Percentiles rank a stretch among this genome's conserved stretches.
phyloP scores from a whole-genome alignment of 805 yeast genomes.

The Ogataea paradorogensis region DNA sequence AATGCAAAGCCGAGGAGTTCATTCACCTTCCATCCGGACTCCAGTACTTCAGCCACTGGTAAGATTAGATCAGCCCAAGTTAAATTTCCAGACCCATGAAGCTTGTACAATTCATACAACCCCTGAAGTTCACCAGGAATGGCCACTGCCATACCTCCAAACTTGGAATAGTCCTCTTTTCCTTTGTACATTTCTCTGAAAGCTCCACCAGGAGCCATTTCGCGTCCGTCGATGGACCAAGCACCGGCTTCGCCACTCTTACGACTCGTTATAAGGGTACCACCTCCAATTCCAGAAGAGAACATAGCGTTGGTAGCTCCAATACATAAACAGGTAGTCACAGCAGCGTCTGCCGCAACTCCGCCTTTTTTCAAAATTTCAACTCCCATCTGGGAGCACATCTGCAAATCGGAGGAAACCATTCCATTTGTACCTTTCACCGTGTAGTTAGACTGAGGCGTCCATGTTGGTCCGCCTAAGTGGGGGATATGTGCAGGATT shows the following conservation, averaged over 20 bases:
- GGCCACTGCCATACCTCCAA: slow-evolving; percentile 87
- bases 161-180: slow-evolving; percentile 48
- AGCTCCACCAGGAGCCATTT: slow-evolving; percentile 72
- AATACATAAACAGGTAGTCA: slow-evolving; percentile 83
- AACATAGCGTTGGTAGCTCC: slow-evolving; percentile 81
- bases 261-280: slow-evolving; percentile 64
- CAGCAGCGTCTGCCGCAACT: slow-evolving; percentile 91
- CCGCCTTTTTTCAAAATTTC: slow-evolving; percentile 57
- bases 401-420: slow-evolving; percentile 63
- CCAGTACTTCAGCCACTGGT: slow-evolving; percentile 69
- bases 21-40: slow-evolving; percentile 60
- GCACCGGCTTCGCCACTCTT: slow-evolving; percentile 42
- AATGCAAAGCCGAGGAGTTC: slow-evolving; percentile 44
- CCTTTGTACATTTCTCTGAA: slow-evolving; percentile 60
- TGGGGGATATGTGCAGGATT: slow-evolving; percentile 32
- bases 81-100: slow-evolving; percentile 69
- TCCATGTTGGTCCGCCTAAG: slow-evolving; percentile 39
- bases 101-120: slow-evolving; percentile 53
- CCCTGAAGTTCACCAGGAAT: slow-evolving; percentile 93
- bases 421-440: slow-evolving; percentile 50
- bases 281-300: slow-evolving; percentile 96
- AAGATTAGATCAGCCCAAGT: slow-evolving; percentile 69
- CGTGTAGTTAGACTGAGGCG: slow-evolving; percentile 39
- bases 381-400: slow-evolving; percentile 63
- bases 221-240: slow-evolving; percentile 79